Base-by-base conservation (phyloP, 1,284 basidiomycete species). In the Heterobasidion parviporum region DNA sequence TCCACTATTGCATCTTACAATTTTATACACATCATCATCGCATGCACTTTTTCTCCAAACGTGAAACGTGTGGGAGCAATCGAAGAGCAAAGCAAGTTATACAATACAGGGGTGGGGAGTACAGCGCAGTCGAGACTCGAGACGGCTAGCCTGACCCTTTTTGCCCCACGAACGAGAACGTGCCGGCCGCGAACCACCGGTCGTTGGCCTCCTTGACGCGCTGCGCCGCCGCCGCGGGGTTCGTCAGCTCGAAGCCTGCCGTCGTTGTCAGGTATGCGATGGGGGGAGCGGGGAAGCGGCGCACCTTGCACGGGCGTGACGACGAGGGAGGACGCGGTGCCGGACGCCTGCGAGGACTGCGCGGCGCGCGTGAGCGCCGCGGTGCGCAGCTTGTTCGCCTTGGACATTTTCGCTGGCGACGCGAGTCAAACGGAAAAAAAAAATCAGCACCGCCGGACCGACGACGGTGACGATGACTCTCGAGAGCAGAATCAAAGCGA, bases 251-350 rank as follows among this genome's bases (percentile, higher is more conserved):
- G 69, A 96, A 89, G 38, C 89, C 89, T 89, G 59, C 7, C 55
- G 57, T 54, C 43, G 32, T 14, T 3, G 26, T 26, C 26, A 26
- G 26, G 26, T 26, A 5, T 26, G 26, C 3, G 26, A 26, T 0
- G 5, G 26, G 26, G 26, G 5, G 26, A 5, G 26, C 0, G 50
- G 58, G 50, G 9, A 38, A 48, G 54, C 56, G 16, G 67, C 78
- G 53, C 57, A 85, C 92, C 96, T 83, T 98, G 96, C 6, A 95
- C 90, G 8, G 96, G 96, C 6, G 96, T 99, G 58, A 99, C 96
- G 8, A 89, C 89, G 57, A 99, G 74, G 26, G 92, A 94, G 0
- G 94, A 97, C 2, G 92, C 87, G 3, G 90, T 94, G 48, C 96
- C 96, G 0, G 89, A 89, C 15, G 81, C 79, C 56, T 81, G 76